phyloP scores from a whole-genome alignment of 805 yeast genomes.

The Suhomyces sp. region DNA sequence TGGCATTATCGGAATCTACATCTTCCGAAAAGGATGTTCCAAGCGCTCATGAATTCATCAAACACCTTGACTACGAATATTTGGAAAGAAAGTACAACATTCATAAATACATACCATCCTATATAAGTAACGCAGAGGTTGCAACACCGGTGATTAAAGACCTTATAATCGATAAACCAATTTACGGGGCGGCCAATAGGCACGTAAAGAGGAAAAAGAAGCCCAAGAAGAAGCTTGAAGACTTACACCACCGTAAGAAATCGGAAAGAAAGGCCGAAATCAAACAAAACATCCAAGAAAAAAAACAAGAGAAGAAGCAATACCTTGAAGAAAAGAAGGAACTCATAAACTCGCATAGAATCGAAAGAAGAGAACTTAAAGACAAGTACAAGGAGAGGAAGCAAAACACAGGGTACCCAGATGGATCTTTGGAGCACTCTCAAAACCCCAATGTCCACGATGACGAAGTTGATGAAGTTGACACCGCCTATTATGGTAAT shows the following conservation, averaged over 20 bases:
- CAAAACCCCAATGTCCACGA: neutral
- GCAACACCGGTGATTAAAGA: constrained; percentile 36
- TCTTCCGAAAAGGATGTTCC: constrained; percentile 1
- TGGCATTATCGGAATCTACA: neutral
- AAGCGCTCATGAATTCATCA: constrained; percentile 18
- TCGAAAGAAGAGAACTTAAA: constrained; percentile 6
- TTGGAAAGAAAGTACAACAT: constrained; percentile 33
- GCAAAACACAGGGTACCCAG: neutral
- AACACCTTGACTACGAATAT: constrained; percentile 32
- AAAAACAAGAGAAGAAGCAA: constrained; percentile 5
- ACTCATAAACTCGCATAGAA: constrained; percentile 2
- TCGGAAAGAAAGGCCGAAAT: constrained; percentile 3
- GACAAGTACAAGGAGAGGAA: constrained; percentile 3
- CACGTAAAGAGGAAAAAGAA: constrained; percentile 22
- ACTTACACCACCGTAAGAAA: neutral
- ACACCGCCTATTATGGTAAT: neutral
- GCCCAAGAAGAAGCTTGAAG: constrained; percentile 5
- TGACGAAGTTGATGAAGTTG: neutral
- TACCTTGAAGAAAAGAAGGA: constrained; percentile 10
- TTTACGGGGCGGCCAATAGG: constrained; percentile 38
- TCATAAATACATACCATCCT: constrained; percentile 38
- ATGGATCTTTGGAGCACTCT: neutral
- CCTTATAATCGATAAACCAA: constrained; percentile 37
- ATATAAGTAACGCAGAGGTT: constrained; percentile 35
- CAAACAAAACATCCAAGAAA: constrained; percentile 4